Evolutionary conservation across 225 moss, liverwort and hornwort species (phyloP).

Genomic region (Polytrichum commune): DNA sequence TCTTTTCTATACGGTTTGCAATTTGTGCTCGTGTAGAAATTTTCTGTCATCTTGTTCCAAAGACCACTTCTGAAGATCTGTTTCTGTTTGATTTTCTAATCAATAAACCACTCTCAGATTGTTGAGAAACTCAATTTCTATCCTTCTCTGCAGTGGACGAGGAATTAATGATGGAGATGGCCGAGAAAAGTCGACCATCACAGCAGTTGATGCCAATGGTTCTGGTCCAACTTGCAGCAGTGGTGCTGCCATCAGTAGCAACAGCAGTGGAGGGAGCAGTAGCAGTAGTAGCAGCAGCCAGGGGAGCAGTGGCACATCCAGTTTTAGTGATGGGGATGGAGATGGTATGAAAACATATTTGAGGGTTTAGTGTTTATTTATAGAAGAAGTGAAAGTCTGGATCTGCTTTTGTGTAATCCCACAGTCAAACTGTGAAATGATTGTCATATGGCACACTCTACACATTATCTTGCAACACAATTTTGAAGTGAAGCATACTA

Average conservation of each 20-base stretch:
- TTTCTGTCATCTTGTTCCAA: too few relatives aligned
- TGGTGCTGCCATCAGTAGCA: constrained; percentile 71
- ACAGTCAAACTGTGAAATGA: too few relatives aligned
- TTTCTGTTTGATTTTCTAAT: background rate
- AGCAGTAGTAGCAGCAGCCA: constrained; percentile 84
- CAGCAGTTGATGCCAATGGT: constrained; percentile 53
- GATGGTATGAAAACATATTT: constrained; percentile 26
- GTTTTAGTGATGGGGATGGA: constrained; percentile 77
- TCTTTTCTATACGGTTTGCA: too few relatives aligned
- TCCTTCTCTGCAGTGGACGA: constrained; percentile 31
- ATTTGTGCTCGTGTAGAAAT: too few relatives aligned
- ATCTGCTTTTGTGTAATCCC: too few relatives aligned
- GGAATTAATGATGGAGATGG: constrained; percentile 39
- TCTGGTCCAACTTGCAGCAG: constrained; percentile 49
- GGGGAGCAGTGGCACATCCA: constrained; percentile 82
- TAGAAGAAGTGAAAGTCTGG: too few relatives aligned
- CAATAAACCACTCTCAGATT: too few relatives aligned
- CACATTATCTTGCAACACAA: too few relatives aligned
- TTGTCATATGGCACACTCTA: too few relatives aligned
- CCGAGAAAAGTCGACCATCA: constrained; percentile 50
- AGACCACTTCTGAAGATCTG: background rate
- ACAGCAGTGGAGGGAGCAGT: constrained; percentile 81
- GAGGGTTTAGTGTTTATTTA: too few relatives aligned
- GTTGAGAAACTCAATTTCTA: too few relatives aligned
- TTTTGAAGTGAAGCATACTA: too few relatives aligned